Percentiles rank a stretch among this genome's conserved stretches.
Evolutionary conservation across 73 alveolate genomes (phyloP).

Genomic region (Halteria grandinella): DNA sequence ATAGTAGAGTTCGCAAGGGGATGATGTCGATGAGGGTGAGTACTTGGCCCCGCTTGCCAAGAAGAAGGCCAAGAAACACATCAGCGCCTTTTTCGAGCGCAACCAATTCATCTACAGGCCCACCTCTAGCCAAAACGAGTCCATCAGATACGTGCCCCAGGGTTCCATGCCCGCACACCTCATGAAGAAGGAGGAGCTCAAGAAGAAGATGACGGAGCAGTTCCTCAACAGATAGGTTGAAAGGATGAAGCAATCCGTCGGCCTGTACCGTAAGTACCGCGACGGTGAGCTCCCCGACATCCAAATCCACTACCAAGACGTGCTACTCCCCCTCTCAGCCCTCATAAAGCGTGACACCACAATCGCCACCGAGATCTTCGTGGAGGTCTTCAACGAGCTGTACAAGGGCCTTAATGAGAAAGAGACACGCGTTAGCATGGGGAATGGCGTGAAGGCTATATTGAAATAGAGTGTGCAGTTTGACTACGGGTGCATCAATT

Average conservation of each 20-base stretch:
- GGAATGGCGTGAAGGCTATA: constrained; percentile 67
- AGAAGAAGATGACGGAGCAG: constrained; percentile 74
- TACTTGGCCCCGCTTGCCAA: constrained; percentile 19
- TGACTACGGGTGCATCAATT: constrained; percentile 75
- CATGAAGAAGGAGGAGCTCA: constrained; percentile 59
- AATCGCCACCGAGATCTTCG: constrained; percentile 82
- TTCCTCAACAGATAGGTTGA: constrained; percentile 75
- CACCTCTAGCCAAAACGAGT: constrained; percentile 33
- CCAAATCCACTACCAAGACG: constrained; percentile 77
- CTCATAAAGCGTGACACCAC: constrained; percentile 74
- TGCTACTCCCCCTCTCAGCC: constrained; percentile 80
- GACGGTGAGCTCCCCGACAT: constrained; percentile 95
- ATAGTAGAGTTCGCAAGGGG: background rate
- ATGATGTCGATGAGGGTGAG: constrained; percentile 16
- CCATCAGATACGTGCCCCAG: constrained; percentile 82
- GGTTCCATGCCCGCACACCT: constrained; percentile 76
- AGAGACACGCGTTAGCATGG: constrained; percentile 64
- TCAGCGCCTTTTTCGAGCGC: constrained; percentile 49
- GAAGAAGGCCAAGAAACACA: constrained; percentile 2
- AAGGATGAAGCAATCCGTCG: constrained; percentile 68
- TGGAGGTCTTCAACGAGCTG: constrained; percentile 71
- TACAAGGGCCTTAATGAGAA: constrained; percentile 66
- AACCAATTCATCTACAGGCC: constrained; percentile 71
- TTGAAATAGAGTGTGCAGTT: constrained; percentile 62
- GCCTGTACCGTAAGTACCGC: constrained; percentile 82